phyloP scores from a whole-genome alignment of 305 asterid genomes.

The Solanum chacoense region DNA sequence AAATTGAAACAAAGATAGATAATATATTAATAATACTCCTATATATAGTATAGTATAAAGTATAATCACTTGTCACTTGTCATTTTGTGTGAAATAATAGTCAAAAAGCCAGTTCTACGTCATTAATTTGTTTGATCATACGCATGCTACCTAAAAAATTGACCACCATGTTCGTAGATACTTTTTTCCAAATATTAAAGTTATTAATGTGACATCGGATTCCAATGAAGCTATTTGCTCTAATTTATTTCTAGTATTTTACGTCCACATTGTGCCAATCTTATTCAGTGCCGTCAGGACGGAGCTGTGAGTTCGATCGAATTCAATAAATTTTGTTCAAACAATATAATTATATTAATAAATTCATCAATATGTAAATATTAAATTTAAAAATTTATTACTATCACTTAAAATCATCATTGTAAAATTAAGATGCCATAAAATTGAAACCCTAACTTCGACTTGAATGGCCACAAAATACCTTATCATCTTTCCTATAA shows the following conservation, averaged over 20 bases:
- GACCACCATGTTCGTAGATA: neutral
- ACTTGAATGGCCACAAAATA: neutral
- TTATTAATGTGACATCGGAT: neutral
- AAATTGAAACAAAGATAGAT: fast-evolving
- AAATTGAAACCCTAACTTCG: too few relatives aligned
- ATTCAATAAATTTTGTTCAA: too few relatives aligned
- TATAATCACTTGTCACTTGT: neutral
- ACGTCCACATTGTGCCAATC: neutral
- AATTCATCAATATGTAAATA: too few relatives aligned
- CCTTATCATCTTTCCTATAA: neutral
- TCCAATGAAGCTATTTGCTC: neutral
- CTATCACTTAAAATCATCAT: neutral
- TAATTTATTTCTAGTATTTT: neutral
- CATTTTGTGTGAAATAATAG: neutral
- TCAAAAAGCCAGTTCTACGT: neutral
- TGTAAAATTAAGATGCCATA: too few relatives aligned
- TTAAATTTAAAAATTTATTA: too few relatives aligned
- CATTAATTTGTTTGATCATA: neutral
- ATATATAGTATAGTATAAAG: neutral
- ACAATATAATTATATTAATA: too few relatives aligned
- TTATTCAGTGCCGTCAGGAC: neutral
- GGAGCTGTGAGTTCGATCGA: neutral
- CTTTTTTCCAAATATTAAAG: neutral
- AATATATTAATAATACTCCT: neutral
- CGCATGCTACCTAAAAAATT: neutral